Conservation (phyloP, 2,329 filamentous ascomycete genomes). For the Fusarium protoensiforme region DNA sequence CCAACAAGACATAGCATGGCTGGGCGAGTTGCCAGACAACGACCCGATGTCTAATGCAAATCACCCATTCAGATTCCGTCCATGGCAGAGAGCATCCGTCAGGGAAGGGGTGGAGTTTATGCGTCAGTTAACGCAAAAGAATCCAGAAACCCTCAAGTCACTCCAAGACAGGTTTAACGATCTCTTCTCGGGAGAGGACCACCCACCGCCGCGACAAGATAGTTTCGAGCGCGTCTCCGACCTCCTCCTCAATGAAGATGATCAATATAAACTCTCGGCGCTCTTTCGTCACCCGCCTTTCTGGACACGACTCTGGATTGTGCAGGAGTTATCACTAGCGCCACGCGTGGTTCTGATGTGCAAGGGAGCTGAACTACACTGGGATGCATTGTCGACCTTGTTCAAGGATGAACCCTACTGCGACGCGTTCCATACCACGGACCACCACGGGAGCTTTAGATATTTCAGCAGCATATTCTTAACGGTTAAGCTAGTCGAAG, state of each 20-base stretch:
- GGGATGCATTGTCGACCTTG: not conserved
- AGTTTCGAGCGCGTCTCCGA: not conserved
- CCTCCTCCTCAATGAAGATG: accelerated
- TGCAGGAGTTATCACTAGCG: slow-evolving; percentile 24
- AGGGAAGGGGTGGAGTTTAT: slow-evolving; percentile 1
- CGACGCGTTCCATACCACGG: slow-evolving; percentile 12
- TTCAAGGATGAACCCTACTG: slow-evolving; percentile 25
- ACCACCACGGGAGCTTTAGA: not conserved
- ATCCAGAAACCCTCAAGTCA: not conserved
- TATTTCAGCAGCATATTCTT: slow-evolving; percentile 1
- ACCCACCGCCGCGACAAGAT: not conserved
- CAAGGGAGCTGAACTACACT: not conserved
- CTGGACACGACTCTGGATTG: slow-evolving; percentile 20
- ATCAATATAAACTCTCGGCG: accelerated
- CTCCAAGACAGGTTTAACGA: not conserved
- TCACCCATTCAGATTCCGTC: not conserved
- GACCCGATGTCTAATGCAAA: accelerated
- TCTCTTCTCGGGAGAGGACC: not conserved
- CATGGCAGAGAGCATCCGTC: not conserved
- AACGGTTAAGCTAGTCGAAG: slow-evolving; percentile 10
- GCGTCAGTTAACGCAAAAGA: not conserved
- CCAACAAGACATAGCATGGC: slow-evolving; percentile 19
- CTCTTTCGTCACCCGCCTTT: not conserved
- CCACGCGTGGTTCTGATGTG: slow-evolving; percentile 4
- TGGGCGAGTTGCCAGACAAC: slow-evolving; percentile 5